Evolutionary conservation across 805 yeast species (phyloP).

Genomic region (Zygosaccharomyces lentus): DNA sequence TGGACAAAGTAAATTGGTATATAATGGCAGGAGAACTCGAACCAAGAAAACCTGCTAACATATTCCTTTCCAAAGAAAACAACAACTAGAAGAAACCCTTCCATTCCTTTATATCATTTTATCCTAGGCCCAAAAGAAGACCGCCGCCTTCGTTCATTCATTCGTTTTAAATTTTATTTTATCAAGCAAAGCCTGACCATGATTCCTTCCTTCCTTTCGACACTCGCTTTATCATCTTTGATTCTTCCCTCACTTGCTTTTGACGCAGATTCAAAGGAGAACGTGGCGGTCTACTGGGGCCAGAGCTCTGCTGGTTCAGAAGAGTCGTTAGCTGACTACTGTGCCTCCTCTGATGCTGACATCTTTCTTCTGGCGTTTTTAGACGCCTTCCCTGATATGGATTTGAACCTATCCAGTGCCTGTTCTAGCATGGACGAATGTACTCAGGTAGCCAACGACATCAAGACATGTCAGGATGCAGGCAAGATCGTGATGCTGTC

Average conservation of each 20-base stretch:
- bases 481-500: conserved; percentile 79
- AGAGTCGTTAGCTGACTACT: conserved; percentile 47
- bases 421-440: conserved; percentile 46
- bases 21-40: background rate
- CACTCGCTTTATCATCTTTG: conserved; percentile 5
- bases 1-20: background rate
- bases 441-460: conserved; percentile 59
- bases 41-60: background rate
- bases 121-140: background rate
- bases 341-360: conserved; percentile 66
- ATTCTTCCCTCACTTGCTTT: conserved; percentile 29
- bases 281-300: conserved; percentile 87
- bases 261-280: conserved; percentile 42
- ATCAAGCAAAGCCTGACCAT: background rate
- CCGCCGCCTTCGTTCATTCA: background rate
- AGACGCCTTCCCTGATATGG: conserved; percentile 51
- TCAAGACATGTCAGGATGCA: conserved; percentile 65
- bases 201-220: conserved; percentile 9
- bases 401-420: conserved; percentile 55
- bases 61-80: background rate
- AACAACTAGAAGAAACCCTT: background rate
- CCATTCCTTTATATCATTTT: conserved; percentile 1
- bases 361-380: conserved; percentile 70
- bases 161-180: background rate
- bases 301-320: conserved; percentile 70